Evolutionary conservation across 2,329 filamentous ascomycete genomes (phyloP).

Genomic region (Raffaelea ambrosiae): DNA sequence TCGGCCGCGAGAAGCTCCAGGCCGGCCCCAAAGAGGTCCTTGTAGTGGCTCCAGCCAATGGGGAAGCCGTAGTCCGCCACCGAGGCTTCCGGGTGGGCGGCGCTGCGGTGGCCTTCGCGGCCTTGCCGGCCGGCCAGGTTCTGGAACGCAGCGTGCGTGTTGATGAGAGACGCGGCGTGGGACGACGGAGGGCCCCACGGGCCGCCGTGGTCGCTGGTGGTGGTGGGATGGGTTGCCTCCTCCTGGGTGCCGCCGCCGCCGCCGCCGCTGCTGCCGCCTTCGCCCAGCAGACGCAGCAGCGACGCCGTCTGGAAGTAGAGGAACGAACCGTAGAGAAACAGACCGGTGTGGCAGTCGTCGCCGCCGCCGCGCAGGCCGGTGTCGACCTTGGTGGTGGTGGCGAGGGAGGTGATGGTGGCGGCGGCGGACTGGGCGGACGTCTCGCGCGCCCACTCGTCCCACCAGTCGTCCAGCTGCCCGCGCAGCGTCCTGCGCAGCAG

Average conservation of each 20-base stretch:
- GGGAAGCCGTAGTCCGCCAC: not conserved
- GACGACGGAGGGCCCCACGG: not conserved
- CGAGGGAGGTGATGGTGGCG: no score
- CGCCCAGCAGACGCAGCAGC: no score
- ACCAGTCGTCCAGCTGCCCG: constrained; percentile 1
- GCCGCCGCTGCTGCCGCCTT: no score
- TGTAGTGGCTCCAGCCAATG: constrained; percentile 1
- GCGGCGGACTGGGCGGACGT: not conserved
- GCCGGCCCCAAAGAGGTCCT: not conserved
- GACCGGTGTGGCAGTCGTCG: not conserved
- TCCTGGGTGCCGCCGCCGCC: no score
- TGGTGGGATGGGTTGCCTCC: no score
- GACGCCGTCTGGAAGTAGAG: not conserved
- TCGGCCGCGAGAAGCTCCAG: not conserved
- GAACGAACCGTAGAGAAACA: not conserved
- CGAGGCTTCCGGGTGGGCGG: not conserved
- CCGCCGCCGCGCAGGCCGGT: not conserved
- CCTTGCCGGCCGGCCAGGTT: not conserved
- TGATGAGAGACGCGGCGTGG: not conserved
- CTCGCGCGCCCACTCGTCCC: not conserved
- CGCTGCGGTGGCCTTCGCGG: not conserved
- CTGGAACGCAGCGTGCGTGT: not conserved
- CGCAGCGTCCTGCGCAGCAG: not conserved
- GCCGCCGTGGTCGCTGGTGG: no score
- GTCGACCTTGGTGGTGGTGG: not conserved